Evolutionary conservation across 1,284 basidiomycete genomes (phyloP).

Genomic region (Boletus chippewaensis): DNA sequence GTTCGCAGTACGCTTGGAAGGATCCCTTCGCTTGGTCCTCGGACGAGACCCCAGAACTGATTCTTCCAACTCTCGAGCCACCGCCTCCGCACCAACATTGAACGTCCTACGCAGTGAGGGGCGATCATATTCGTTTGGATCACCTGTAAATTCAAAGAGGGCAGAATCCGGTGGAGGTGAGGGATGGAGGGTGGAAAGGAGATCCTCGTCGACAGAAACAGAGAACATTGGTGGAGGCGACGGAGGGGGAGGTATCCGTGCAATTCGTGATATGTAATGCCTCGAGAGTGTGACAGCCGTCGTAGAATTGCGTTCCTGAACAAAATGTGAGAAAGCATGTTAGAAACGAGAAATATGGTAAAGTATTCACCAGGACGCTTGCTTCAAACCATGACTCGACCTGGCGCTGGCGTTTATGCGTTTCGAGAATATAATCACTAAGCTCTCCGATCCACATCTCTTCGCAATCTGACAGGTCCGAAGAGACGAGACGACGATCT

Average conservation of each 20-base stretch:
- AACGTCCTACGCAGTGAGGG: constrained; percentile 23
- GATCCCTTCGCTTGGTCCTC: constrained; percentile 36
- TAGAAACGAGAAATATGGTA: background rate
- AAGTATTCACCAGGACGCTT: constrained; percentile 48
- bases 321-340: constrained; percentile 9
- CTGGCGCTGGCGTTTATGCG: constrained; percentile 62
- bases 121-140: constrained; percentile 24
- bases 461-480: constrained; percentile 71
- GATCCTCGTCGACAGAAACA: constrained; percentile 37
- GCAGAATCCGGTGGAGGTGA: constrained; percentile 30
- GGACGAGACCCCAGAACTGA: constrained; percentile 31
- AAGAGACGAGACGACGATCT: constrained; percentile 47
- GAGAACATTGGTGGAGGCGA: constrained; percentile 39
- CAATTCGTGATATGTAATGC: constrained; percentile 57
- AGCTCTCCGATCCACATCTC: constrained; percentile 69
- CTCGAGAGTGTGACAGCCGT: constrained; percentile 57
- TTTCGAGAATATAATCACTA: constrained; percentile 60
- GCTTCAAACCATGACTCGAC: constrained; percentile 66
- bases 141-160: constrained; percentile 29
- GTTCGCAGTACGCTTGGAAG: constrained; percentile 43
- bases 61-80: constrained; percentile 40
- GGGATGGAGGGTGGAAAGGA: constrained; percentile 33
- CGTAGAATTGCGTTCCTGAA: constrained; percentile 58
- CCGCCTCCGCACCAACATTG: constrained; percentile 35
- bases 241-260: constrained; percentile 50